Conservation (phyloP, 2,329 filamentous ascomycete species). For the Alternaria sp. region DNA sequence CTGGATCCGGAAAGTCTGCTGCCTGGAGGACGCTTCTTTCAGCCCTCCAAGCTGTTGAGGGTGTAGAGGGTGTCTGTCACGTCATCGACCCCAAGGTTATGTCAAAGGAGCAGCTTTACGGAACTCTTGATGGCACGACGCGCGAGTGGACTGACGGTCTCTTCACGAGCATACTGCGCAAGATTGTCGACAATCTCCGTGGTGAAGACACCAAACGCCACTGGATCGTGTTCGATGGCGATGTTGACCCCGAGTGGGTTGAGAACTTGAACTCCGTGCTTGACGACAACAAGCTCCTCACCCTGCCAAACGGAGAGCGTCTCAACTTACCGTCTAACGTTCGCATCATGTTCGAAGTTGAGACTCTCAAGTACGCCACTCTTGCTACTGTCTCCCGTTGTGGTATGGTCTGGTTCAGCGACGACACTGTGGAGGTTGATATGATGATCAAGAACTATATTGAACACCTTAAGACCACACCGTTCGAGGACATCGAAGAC, state of each 20-base stretch:
- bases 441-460: constrained; percentile 97
- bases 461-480: constrained; percentile 78
- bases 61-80: constrained; percentile 91
- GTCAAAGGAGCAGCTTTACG: constrained; percentile 98
- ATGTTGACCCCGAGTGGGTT: constrained; percentile 99
- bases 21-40: constrained; percentile 93
- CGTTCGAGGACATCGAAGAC: constrained; percentile 95
- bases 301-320: constrained; percentile 95
- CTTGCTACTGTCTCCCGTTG: constrained; percentile 99
- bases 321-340: constrained; percentile 94
- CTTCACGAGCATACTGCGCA: constrained; percentile 96
- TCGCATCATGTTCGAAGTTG: constrained; percentile 99
- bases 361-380: constrained; percentile 96
- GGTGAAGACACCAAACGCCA: constrained; percentile 96
- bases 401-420: constrained; percentile 99
- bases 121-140: constrained; percentile 93
- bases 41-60: constrained; percentile 88
- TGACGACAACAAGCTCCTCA: constrained; percentile 98
- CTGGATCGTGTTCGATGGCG: constrained; percentile 99
- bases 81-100: constrained; percentile 99
- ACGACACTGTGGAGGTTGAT: constrained; percentile 89
- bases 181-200: constrained; percentile 98
- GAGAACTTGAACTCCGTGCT: constrained; percentile 99
- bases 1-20: constrained; percentile 95
- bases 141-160: constrained; percentile 99